phyloP scores from a whole-genome alignment of 495 filamentous ascomycete genomes.

The Aspergillus sclerotiicarbonarius region DNA sequence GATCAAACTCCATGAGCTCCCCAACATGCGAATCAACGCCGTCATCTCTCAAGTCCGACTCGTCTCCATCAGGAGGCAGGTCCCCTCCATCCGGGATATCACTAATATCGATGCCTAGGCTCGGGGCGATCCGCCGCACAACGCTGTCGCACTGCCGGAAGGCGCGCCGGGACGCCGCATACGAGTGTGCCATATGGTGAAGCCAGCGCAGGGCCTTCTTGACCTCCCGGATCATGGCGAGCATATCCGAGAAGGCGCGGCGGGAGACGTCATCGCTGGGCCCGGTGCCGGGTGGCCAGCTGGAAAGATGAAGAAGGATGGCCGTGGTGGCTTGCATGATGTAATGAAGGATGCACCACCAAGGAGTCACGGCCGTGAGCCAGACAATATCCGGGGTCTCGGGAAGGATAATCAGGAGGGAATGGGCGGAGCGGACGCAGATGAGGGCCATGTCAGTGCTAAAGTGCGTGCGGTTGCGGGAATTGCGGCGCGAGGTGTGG shows the following conservation, averaged over 20 bases:
- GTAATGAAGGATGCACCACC: constrained; percentile 63
- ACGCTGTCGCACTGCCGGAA: constrained; percentile 42
- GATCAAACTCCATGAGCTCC: neutral
- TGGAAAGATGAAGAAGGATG: constrained; percentile 53
- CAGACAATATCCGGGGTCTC: constrained; percentile 32
- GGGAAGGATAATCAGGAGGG: constrained; percentile 52
- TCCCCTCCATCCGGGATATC: constrained; percentile 24
- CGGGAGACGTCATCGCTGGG: neutral
- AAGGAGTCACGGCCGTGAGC: constrained; percentile 51
- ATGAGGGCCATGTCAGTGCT: constrained; percentile 47
- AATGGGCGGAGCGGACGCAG: constrained; percentile 56
- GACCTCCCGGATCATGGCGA: constrained; percentile 37
- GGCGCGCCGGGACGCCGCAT: constrained; percentile 46
- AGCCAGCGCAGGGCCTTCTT: constrained; percentile 54
- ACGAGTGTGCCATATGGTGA: constrained; percentile 36
- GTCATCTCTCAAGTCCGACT: constrained; percentile 9
- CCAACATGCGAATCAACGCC: neutral
- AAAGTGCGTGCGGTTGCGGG: constrained; percentile 35
- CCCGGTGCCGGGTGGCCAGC: constrained; percentile 13
- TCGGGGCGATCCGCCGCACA: constrained; percentile 28
- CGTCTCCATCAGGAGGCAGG: constrained; percentile 1
- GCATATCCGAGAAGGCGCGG: constrained; percentile 11
- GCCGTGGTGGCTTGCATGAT: constrained; percentile 61
- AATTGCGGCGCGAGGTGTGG: constrained; percentile 14
- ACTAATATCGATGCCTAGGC: constrained; percentile 28